Evolutionary conservation across 306 rosid species (phyloP).

Genomic region (Begonia loranthoides): DNA sequence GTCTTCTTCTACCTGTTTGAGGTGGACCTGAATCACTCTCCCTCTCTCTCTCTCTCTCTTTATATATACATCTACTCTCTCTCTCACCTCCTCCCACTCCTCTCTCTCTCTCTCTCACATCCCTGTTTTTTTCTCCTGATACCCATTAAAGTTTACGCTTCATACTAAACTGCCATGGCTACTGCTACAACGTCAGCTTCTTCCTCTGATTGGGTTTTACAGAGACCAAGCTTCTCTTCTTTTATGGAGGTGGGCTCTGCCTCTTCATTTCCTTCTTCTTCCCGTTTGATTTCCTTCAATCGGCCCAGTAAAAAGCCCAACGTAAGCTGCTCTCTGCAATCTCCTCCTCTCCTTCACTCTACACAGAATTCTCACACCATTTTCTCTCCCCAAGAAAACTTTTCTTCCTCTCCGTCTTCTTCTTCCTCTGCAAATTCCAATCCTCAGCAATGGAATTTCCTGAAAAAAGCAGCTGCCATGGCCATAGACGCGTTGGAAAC

Average conservation of each 20-base stretch:
- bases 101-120: constrained; percentile 5
- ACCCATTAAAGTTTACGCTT: not conserved
- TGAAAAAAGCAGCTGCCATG: constrained; percentile 40
- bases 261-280: not conserved
- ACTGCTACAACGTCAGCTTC: not conserved
- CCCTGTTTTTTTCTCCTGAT: not conserved
- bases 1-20: too few relatives aligned
- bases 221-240: not conserved
- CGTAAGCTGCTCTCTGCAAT: constrained; percentile 41
- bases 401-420: not conserved
- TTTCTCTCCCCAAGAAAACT: not conserved
- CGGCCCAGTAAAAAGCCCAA: not conserved
- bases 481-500: constrained; percentile 53
- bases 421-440: constrained; percentile 1
- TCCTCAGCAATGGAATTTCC: constrained; percentile 28
- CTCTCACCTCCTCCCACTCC: not conserved
- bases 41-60: not conserved
- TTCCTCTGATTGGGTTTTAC: not conserved
- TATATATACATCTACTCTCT: too few relatives aligned
- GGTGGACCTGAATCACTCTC: too few relatives aligned
- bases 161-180: not conserved
- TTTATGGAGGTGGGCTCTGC: not conserved
- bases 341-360: constrained; percentile 29
- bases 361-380: constrained; percentile 27
- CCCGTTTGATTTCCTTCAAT: constrained; percentile 19